Evolutionary conservation across 2,329 filamentous ascomycete genomes (phyloP).

Genomic region (Penicillium sp.): DNA sequence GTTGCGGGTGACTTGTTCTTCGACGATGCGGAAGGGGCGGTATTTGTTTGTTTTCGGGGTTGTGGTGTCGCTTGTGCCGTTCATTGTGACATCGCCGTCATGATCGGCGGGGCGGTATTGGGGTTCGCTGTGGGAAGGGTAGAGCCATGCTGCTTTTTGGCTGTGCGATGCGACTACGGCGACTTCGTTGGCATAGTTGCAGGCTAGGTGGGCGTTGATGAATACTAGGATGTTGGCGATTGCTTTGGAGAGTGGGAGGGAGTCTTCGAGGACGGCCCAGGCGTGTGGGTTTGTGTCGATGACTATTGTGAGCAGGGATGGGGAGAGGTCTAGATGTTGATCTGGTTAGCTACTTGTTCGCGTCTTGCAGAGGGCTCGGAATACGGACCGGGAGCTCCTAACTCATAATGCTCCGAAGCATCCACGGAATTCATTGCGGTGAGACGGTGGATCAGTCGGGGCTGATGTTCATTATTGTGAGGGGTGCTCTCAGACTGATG

Average conservation of each 20-base stretch:
- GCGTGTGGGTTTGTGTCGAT: constrained; percentile 95
- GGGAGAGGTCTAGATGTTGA: constrained; percentile 45
- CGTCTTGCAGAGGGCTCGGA: constrained; percentile 6
- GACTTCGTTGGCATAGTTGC: constrained; percentile 86
- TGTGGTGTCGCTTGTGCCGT: constrained; percentile 32
- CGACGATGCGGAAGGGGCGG: constrained; percentile 78
- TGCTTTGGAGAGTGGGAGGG: constrained; percentile 71
- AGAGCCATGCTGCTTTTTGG: constrained; percentile 80
- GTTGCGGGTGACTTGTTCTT: constrained; percentile 66
- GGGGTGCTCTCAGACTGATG: not conserved
- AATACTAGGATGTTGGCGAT: constrained; percentile 88
- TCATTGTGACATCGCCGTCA: constrained; percentile 54
- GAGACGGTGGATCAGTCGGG: constrained; percentile 4
- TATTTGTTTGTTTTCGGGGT: constrained; percentile 69
- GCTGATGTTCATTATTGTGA: constrained; percentile 15
- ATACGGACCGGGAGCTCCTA: constrained; percentile 37
- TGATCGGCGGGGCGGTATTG: constrained; percentile 10
- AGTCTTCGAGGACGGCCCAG: constrained; percentile 68
- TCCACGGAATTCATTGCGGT: constrained; percentile 57
- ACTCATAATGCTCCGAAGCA: constrained; percentile 49
- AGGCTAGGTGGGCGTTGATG: constrained; percentile 89
- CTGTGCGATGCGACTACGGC: constrained; percentile 84
- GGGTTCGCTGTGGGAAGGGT: constrained; percentile 48
- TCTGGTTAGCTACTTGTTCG: not conserved
- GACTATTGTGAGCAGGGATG: constrained; percentile 80